These are phyloP conservation scores for Phytophthora litchii DNA, from an alignment of 352 stramenopile species.

Conservation along the genomic window DNA sequence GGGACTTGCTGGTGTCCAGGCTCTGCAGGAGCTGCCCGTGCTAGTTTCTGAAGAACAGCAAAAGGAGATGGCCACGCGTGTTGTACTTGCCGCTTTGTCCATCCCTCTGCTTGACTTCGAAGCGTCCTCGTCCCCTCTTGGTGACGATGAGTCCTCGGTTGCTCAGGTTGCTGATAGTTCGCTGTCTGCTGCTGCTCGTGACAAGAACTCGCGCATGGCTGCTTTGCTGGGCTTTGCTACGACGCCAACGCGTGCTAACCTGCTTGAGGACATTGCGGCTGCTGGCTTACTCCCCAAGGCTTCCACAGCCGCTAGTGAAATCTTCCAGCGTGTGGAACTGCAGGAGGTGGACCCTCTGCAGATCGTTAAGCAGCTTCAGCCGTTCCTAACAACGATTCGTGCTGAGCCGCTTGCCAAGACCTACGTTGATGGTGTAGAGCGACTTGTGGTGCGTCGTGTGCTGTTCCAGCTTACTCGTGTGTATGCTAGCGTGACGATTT, in stretches of 20 bases:
- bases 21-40: constrained; percentile 44
- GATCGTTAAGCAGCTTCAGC: constrained; percentile 79
- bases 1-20: constrained; percentile 48
- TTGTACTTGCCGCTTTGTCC: constrained; percentile 93
- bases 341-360: constrained; percentile 76
- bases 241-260: constrained; percentile 88
- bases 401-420: constrained; percentile 48
- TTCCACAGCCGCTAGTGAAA: constrained; percentile 52
- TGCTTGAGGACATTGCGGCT: constrained; percentile 91
- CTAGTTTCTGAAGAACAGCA: constrained; percentile 82
- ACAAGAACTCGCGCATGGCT: constrained; percentile 96
- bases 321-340: constrained; percentile 77
- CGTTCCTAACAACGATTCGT: constrained; percentile 51
- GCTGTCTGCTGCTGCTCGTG: constrained; percentile 65
- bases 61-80: constrained; percentile 86
- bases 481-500: constrained; percentile 88
- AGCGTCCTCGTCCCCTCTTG: constrained; percentile 55
- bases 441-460: constrained; percentile 76
- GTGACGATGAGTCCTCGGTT: constrained; percentile 65
- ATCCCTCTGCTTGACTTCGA: constrained; percentile 90
- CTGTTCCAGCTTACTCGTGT: constrained; percentile 87
- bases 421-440: constrained; percentile 68
- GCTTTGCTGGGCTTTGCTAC: constrained; percentile 90
- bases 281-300: constrained; percentile 73
- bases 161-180: constrained; percentile 40